phyloP scores from a whole-genome alignment of 1,139 yeast species.

The Pichia sorboxylosa region DNA sequence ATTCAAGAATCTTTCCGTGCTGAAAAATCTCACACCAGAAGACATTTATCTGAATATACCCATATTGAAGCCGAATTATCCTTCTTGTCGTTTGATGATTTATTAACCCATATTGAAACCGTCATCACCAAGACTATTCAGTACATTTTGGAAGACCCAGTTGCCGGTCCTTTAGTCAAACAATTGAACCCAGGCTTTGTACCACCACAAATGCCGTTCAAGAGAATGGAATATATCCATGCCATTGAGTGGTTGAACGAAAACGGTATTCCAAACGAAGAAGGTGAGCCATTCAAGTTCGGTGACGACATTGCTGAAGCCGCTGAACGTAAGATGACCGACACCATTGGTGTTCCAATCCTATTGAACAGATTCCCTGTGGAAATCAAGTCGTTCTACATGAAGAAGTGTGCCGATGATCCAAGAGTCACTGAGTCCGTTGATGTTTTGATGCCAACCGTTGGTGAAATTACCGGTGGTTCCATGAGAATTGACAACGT shows the following conservation, averaged over 20 bases:
- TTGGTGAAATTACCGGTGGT: constrained; percentile 97
- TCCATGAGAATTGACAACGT: constrained; percentile 88
- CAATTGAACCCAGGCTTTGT: constrained; percentile 87
- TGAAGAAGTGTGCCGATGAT: constrained; percentile 87
- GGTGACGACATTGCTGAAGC: constrained; percentile 99
- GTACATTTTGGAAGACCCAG: constrained; percentile 77
- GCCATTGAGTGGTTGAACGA: constrained; percentile 96
- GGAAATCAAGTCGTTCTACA: constrained; percentile 93
- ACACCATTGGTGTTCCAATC: constrained; percentile 83
- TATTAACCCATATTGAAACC: constrained; percentile 74
- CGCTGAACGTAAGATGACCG: constrained; percentile 98
- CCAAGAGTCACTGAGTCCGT: constrained; percentile 94
- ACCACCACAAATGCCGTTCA: constrained; percentile 77
- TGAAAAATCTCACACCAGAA: constrained; percentile 96
- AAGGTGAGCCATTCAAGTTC: constrained; percentile 80
- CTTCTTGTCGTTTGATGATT: constrained; percentile 75
- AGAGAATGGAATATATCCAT: constrained; percentile 80
- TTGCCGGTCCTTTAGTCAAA: constrained; percentile 78
- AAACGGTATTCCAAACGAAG: constrained; percentile 87
- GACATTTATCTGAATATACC: constrained; percentile 94
- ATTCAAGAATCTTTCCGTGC: constrained; percentile 99
- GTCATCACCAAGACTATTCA: constrained; percentile 59
- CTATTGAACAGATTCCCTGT: constrained; percentile 91
- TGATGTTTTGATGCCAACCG: constrained; percentile 96
- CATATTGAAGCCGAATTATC: constrained; percentile 93